phyloP scores from a whole-genome alignment of 176 grass and related monocot species.

The Avena eriantha region DNA sequence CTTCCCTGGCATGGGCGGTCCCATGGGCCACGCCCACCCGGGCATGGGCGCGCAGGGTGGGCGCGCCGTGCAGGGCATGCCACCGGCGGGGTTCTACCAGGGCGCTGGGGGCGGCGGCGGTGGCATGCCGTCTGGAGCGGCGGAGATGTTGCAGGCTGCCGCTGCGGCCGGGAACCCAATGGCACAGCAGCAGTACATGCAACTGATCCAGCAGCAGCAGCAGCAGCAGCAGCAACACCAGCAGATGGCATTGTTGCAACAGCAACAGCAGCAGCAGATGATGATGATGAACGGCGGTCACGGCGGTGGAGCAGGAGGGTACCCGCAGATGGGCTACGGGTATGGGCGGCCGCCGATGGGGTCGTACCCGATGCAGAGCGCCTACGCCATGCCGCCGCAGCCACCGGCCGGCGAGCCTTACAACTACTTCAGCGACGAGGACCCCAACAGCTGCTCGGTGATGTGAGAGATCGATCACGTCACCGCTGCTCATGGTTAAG shows the following conservation, averaged over 20 bases:
- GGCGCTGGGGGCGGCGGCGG: slow-evolving; percentile 28
- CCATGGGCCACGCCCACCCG: slow-evolving; percentile 56
- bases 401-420: slow-evolving; percentile 45
- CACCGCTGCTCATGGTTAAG: slow-evolving; percentile 17
- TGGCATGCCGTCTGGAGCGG: slow-evolving; percentile 33
- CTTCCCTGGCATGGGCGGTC: slow-evolving; percentile 56
- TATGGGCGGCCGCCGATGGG: slow-evolving; percentile 59
- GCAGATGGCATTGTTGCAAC: slow-evolving; percentile 27
- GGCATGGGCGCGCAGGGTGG: slow-evolving; percentile 38
- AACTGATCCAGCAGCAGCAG: slow-evolving; percentile 53
- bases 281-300: slow-evolving; percentile 56
- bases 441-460: slow-evolving; percentile 74
- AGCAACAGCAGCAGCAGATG: slow-evolving; percentile 46
- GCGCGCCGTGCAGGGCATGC: slow-evolving; percentile 41
- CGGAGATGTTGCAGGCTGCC: slow-evolving; percentile 65
- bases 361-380: slow-evolving; percentile 39
- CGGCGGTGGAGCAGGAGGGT: slow-evolving; percentile 19
- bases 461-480: slow-evolving; percentile 49
- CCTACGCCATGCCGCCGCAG: slow-evolving; percentile 51
- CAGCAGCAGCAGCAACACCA: slow-evolving; percentile 46
- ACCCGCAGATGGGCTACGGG: slow-evolving; percentile 72
- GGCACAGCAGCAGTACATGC: slow-evolving; percentile 58
- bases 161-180: slow-evolving; percentile 49
- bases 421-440: slow-evolving; percentile 82
- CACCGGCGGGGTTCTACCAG: slow-evolving; percentile 29